Evolutionary conservation across 2,329 filamentous ascomycete species (phyloP).

Genomic region (Keithomyces neogunnii): DNA sequence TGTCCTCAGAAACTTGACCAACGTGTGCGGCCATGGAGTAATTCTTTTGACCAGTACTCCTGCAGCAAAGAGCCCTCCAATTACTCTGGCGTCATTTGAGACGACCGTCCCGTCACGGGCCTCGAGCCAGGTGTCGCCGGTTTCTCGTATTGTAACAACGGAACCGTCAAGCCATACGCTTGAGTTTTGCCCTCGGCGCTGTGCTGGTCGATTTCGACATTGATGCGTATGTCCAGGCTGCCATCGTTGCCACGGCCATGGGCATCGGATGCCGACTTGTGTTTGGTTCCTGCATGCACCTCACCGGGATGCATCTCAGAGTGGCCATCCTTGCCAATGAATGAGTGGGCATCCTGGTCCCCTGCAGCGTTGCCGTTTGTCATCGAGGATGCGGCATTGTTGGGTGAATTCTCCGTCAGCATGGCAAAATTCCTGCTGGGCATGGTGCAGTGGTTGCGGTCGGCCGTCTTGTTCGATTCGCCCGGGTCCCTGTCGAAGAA

Average conservation of each 20-base stretch:
- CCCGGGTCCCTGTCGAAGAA: conserved; percentile 89
- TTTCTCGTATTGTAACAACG: conserved; percentile 44
- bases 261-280: conserved; percentile 58
- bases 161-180: conserved; percentile 81
- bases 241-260: conserved; percentile 49
- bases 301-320: conserved; percentile 69
- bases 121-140: conserved; percentile 13
- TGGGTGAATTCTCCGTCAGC: conserved; percentile 77
- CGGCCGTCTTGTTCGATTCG: conserved; percentile 60
- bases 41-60: too few species aligned
- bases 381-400: conserved; percentile 23
- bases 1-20: neutral
- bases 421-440: conserved; percentile 89
- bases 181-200: conserved; percentile 72
- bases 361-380: conserved; percentile 17
- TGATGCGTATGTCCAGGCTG: conserved; percentile 72
- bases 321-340: conserved; percentile 54
- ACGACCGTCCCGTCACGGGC: neutral
- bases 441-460: conserved; percentile 79
- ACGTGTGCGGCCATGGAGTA: neutral
- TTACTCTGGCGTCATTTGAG: neutral
- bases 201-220: conserved; percentile 80
- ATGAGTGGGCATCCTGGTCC: conserved; percentile 16
- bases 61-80: too few species aligned
- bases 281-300: conserved; percentile 64